These are phyloP conservation scores for Xylaria intraflava DNA, from an alignment of 495 filamentous ascomycete genomes.

Conservation along the genomic window DNA sequence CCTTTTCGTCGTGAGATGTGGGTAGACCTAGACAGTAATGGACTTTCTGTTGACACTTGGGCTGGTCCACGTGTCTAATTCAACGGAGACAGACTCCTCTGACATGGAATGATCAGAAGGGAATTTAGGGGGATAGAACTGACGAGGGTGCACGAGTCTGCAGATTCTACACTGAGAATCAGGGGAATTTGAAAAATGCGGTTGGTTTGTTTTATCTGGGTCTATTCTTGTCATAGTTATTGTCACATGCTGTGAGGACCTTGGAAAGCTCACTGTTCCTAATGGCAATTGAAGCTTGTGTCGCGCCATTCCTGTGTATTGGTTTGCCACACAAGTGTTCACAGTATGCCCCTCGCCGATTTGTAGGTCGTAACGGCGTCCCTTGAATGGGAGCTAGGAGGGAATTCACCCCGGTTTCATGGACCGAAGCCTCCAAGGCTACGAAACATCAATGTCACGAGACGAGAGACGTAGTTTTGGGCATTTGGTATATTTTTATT, in stretches of 20 bases:
- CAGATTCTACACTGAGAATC: background rate
- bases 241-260: background rate
- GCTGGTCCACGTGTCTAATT: too few species aligned
- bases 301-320: background rate
- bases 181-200: background rate
- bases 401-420: background rate
- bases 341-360: background rate
- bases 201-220: background rate
- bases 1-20: too few species aligned
- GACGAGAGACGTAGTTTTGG: conserved; percentile 5
- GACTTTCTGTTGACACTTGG: too few species aligned
- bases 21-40: too few species aligned
- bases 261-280: background rate
- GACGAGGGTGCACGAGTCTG: background rate
- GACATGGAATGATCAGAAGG: background rate
- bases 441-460: conserved; percentile 1
- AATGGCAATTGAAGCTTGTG: background rate
- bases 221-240: background rate
- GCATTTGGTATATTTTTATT: conserved; percentile 28
- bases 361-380: background rate
- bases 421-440: background rate
- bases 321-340: background rate
- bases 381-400: background rate
- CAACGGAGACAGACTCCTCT: background rate
- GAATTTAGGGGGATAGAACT: background rate